Base-by-base conservation (phyloP, 1,284 basidiomycete genomes). In the Cryptococcus jaspeensis region DNA sequence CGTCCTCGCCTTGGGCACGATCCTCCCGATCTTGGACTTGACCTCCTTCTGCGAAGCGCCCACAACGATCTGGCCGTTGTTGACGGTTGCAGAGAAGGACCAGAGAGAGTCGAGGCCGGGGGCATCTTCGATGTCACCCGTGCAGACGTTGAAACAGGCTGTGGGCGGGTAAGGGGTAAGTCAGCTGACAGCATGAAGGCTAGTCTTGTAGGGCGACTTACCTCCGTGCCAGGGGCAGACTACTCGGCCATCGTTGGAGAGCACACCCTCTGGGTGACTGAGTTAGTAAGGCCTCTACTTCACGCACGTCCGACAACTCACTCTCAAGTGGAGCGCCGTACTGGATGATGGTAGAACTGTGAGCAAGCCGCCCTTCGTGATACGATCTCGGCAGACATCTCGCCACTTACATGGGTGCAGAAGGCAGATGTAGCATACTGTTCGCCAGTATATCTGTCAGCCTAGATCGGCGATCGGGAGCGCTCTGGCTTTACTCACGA, bases 181-280 rank as follows among this genome's bases (percentile, higher is more conserved):
- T 42, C 7, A 28, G 36, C 8, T 5, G 11, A 57, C 15, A 11
- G 44, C 13, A 9, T 37, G 32, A 42, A 42, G 20, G 23, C 13
- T 18, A 48, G 32, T 3, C 22, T 5, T 39, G 12, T 25, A 13
- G 40, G 4, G 9, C 4, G 6, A 70, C 80, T 55, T 64, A 87
- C 87, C 87, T 79, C 91, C 90, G 74, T 94, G 91, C 90, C 91
- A 94, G 7, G 90, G 90, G 72, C 90, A 91, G 51, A 89, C 85
- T 40, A 94, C 82, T 62, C 89, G 80, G 7, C 89, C 91, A 69
- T 90, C 87, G 32, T 85, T 82, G 9, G 87, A 85, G 50, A 95
- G 81, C 7, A 91, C 86, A 59, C 92, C 92, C 74, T 92, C 91
- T 93, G 86, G 63, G 12, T 20, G 37, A 59, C 51, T 62, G 57